Evolutionary conservation across 441 rosid genomes (phyloP), one percentile per base, ranked within the genome.

Genomic region (Eruca vesicaria): DNA sequence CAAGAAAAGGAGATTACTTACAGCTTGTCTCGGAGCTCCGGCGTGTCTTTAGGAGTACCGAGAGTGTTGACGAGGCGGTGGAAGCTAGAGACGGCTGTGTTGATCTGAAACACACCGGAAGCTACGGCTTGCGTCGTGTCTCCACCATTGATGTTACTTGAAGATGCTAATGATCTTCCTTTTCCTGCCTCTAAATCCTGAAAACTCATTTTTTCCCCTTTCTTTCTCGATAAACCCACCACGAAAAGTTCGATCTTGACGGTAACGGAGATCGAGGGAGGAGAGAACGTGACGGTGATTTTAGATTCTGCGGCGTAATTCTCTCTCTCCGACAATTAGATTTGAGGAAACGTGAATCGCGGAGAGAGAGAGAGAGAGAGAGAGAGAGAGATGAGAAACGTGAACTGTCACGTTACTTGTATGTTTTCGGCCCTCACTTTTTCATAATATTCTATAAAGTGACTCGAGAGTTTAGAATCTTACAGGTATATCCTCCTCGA

Each of bases 1-100:
- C 1, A 61, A 61, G 2, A 23, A 55, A 33, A 4, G 9, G 45
- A 33, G 66, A 9, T 32, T 1, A 38, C 28, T 65, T 76, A 91
- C 98, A 93, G 86, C 86, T 93, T 93, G 74, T 91, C 96, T 29
- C 98, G 91, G 65, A 93, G 97, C 77, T 87, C 97, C 9, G 95
- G 93, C 31, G 91, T 89, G 77, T 93, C 98, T 82, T 91, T 93
- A 28, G 98, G 97, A 63, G 97, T 91, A 16, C 97, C 96, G 38
- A 93, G 92, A 81, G 96, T 87, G 74, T 93, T 93, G 58, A 91
- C 97, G 29, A 89, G 88, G 1, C 98, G 86, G 60, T 87, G 92
- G 79, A 91, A 93, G 23, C 90, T 85, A 20, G 92, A 86, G 38
- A 93, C 97, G 70, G 86, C 83, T 53, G 98, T 93, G 78, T 86